Percentiles rank a stretch among this genome's conserved stretches.
phyloP scores from a whole-genome alignment of 768 basidiomycete species.

The Terana coerulea region DNA sequence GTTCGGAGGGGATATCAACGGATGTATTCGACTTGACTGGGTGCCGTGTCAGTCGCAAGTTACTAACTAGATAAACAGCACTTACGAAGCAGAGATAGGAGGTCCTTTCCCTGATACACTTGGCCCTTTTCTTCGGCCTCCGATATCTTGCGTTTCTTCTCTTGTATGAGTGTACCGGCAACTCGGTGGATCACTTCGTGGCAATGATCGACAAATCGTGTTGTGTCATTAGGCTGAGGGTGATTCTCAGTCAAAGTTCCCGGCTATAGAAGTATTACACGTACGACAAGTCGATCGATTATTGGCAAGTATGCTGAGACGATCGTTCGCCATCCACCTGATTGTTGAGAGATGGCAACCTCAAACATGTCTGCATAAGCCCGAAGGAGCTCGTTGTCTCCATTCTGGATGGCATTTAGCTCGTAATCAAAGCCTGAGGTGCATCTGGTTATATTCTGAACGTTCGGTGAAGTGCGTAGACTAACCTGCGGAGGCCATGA shows the following conservation, averaged over 20 bases:
- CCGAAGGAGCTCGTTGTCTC: constrained; percentile 70
- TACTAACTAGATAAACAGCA: constrained; percentile 15
- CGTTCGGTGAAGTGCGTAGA: background rate
- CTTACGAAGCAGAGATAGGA: constrained; percentile 75
- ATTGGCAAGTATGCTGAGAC: constrained; percentile 58
- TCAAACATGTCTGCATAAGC: constrained; percentile 88
- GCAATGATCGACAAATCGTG: constrained; percentile 49
- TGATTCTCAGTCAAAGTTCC: background rate
- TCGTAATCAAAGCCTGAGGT: constrained; percentile 76
- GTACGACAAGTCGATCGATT: constrained; percentile 51
- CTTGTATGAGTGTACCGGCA: constrained; percentile 71
- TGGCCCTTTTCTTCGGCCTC: constrained; percentile 52
- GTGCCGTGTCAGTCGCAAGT: background rate
- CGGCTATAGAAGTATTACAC: constrained; percentile 22
- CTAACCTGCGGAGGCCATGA: constrained; percentile 84
- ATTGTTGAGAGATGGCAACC: constrained; percentile 62
- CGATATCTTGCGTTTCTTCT: constrained; percentile 72
- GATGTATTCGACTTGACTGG: constrained; percentile 83
- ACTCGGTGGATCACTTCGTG: constrained; percentile 62
- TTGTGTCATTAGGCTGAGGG: constrained; percentile 51
- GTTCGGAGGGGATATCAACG: constrained; percentile 60
- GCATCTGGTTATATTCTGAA: background rate
- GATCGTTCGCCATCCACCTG: constrained; percentile 39
- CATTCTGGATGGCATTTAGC: constrained; percentile 79
- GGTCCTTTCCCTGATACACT: constrained; percentile 61